Base-by-base conservation (phyloP, 371 early-diverging fungal genomes). In the Apophysomyces elegans region DNA sequence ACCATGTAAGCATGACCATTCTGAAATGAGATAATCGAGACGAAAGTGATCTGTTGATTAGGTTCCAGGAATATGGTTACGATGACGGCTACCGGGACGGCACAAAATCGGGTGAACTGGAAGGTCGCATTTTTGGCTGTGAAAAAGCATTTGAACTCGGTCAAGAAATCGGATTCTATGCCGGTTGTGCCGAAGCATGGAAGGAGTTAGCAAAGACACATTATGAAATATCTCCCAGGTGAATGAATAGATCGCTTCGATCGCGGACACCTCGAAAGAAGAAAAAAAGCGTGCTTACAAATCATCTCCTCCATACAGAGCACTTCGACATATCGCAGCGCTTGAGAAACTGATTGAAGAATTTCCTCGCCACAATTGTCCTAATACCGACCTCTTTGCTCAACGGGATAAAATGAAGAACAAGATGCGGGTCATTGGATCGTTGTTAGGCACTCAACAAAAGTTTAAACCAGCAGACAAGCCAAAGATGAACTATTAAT, bases 101-200 rank as follows among this genome's bases (percentile, higher is more conserved):
- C 32, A 80, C 80, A 59, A 60, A 65, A 21, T 78, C 81, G 5
- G 93, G 91, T 21, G 80, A 73, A n/a, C 70, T 86, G 35, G 93
- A 92, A 67, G 93, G 93, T 6, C 85, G 88, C 37, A 80, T 88
- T 59, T 81, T 91, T 76, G 93, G 93, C 6, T 86, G 86, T 39
- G 89, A 89, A 72, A 86, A 89, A 44, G 91, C 90, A 2, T 90
- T 86, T 70, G 88, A 86, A 44, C 73, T 92, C 3, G 88, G 88
- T 26, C 81, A 80, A 38, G 93, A 92, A 67, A 77, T 91, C 61
- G 91, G 91, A 18, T 91, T 87, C 64, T 92, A 91, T 71, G 71
- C 78, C 5, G 93, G 93, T 9, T 88, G 90, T 66, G 86, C 83
- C 12, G 80, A 87, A 44, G 69, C 81, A 56, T 92, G 93, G 93